Conservation (phyloP, 73 alveolate species). For the Symbiodinium natans region DNA sequence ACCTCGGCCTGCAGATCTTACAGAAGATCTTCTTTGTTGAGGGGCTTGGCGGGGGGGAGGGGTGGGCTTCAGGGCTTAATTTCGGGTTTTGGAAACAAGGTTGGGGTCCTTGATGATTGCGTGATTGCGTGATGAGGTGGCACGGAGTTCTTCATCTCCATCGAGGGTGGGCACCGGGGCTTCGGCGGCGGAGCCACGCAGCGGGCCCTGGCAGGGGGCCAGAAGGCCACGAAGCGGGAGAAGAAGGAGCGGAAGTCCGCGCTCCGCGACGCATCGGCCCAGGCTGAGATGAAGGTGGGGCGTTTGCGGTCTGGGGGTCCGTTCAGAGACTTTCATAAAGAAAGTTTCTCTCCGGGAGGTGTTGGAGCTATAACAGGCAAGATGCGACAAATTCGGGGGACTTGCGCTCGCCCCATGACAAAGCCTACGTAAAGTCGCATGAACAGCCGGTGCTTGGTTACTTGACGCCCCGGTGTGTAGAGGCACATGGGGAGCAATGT, state of each 20-base stretch:
- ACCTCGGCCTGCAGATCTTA: conserved; percentile 8
- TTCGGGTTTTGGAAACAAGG: background rate
- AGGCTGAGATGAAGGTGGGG: conserved; percentile 79
- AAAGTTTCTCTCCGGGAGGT: no score
- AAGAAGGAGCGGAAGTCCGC: background rate
- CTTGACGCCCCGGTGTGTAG: no score
- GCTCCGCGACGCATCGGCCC: conserved; percentile 53
- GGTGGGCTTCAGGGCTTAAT: background rate
- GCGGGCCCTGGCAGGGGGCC: conserved; percentile 86
- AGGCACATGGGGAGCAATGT: no score
- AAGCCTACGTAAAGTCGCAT: no score
- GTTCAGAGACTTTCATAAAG: no score
- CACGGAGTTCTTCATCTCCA: conserved; percentile 86
- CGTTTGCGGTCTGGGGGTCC: no score
- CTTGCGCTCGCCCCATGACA: no score
- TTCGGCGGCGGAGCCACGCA: conserved; percentile 94
- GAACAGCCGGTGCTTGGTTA: no score
- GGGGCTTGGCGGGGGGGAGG: background rate
- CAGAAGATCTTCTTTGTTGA: background rate
- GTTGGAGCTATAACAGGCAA: no score
- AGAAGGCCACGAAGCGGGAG: conserved; percentile 41
- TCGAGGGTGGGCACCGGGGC: conserved; percentile 92
- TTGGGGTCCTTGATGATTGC: background rate
- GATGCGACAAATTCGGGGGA: no score
- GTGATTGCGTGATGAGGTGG: background rate